Base-by-base conservation (phyloP, 2,329 filamentous ascomycete species). In the Zymoseptoria passerinii region DNA sequence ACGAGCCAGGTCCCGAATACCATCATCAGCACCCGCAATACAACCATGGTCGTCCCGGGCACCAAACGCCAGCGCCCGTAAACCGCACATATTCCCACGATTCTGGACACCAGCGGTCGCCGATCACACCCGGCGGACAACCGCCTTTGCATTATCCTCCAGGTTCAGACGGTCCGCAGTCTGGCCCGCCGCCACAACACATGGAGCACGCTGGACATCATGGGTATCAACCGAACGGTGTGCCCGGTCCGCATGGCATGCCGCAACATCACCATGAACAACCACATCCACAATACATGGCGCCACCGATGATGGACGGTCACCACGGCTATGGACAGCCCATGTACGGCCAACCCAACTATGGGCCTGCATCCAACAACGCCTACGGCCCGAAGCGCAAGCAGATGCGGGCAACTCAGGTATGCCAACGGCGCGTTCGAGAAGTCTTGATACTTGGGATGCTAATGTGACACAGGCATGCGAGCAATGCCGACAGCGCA, bases 401-500 rank as follows among this genome's bases (percentile, higher is more conserved):
- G 59, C 69, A 71, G 53, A 71, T 72, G 70, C 70, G 71, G 53
- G 71, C 71, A 19, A 70, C 69, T 20, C 70, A 71, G 62, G 70
- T 72, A 58, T 9, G 65, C 60, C 35, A 44, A 44, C 35, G 35
- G 35, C 3, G 13, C 35, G 16, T 44, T 44, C 16, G 35, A n/a
- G n/a, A 44, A 16, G 13, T 44, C 7, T 44, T 4, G 2, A 16
- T 44, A 44, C 10, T 44, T 44, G 35, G 35, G n/a, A 27, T 13
- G 55, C 60, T 68, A 55, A 67, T 58, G 28, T 48, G 48, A 40
- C 51, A 28, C 58, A 95, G 86, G 94, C 94, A 44, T 99, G 94
- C 74, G 91, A 95, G 69, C 89, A 87, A 72, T 96, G 91, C 74
- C 85, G 91, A 59, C 83, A 88, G 61, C 81, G 92, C 48, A 96